phyloP scores from a whole-genome alignment of 768 basidiomycete species.

The Boletus rex-veris region DNA sequence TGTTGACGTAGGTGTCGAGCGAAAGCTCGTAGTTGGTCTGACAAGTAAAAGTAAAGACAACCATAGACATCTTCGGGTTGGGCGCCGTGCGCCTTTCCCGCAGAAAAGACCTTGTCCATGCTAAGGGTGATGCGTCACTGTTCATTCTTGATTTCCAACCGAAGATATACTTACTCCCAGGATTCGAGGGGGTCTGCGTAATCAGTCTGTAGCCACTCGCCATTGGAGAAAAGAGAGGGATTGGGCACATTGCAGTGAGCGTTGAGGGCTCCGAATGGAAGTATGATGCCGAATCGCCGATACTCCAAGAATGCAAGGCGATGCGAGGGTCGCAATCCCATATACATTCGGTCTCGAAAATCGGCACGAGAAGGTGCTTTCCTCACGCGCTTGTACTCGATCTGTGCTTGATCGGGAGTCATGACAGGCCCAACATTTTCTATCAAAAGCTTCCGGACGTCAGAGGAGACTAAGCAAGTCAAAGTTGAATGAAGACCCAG shows the following conservation, averaged over 20 bases:
- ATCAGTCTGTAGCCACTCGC: slow-evolving; percentile 43
- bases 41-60: slow-evolving; percentile 47
- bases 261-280: slow-evolving; percentile 45
- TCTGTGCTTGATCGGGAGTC: slow-evolving; percentile 24
- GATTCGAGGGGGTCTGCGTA: slow-evolving; percentile 44
- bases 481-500: slow-evolving; percentile 15
- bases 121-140: slow-evolving; percentile 22
- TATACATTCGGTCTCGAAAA: slow-evolving; percentile 40
- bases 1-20: slow-evolving; percentile 33
- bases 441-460: slow-evolving; percentile 10
- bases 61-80: slow-evolving; percentile 45
- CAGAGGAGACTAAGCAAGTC: slow-evolving; percentile 10
- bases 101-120: slow-evolving; percentile 36
- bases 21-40: slow-evolving; percentile 39
- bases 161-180: slow-evolving; percentile 42
- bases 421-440: slow-evolving; percentile 15
- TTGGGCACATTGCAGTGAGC: slow-evolving; percentile 42
- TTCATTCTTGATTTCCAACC: neutral
- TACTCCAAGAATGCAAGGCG: slow-evolving; percentile 41
- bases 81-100: slow-evolving; percentile 39
- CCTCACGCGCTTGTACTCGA: slow-evolving; percentile 33
- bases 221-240: slow-evolving; percentile 44
- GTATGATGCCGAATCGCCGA: slow-evolving; percentile 40
- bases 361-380: slow-evolving; percentile 39
- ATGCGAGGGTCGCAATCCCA: slow-evolving; percentile 41